Base-by-base conservation (phyloP, 2,329 filamentous ascomycete species). In the Pezizomycotina sp. region DNA sequence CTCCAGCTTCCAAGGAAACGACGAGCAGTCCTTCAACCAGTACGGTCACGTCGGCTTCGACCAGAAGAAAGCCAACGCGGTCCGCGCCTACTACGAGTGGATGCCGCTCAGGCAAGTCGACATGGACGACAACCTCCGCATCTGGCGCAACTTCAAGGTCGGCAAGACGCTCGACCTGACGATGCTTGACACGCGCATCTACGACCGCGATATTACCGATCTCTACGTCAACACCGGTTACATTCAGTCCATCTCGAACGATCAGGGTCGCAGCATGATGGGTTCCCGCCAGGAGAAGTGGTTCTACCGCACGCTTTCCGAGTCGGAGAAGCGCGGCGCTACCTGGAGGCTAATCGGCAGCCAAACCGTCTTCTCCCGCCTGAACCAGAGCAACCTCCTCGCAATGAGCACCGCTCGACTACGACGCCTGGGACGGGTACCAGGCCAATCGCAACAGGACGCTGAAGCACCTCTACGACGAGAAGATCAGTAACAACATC, bases 291-390 rank as follows among this genome's bases (percentile, higher is more conserved):
- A 83, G 52, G 78, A 83, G 55, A 67, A 69, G 48, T 83, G 78
- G 78, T 76, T 80, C 56, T 77, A 76, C 53, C 62, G 63, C 30
- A 58, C 63, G 26, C 58, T 78, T 3, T 62, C 61, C 4, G 55
- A 65, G 32, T 75, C 72, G 0, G 61, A 66, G 9, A 50, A 67
- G 10, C 66, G 76, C n/a, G 71, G 71, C 15, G 71, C 76, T 0
- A 64, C 66, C 1, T 83, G 77, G 77, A 63, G 77, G 25, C 54
- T 83, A 12, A 65, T 83, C 27, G 77, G 77, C 6, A 76, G 72
- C 16, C 77, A 81, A 53, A 69, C 76, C 26, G 58, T 80, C 31
- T 79, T 81, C 56, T 71, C 68, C 5, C 62, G 63, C 5, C 55
- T 74, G 15, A 57, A 62, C 49, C 27, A 50, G 42, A 54, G 52